These are phyloP conservation scores for Phytomonas francai DNA, from an alignment of 208 protist genomes.

Conservation along the genomic window DNA sequence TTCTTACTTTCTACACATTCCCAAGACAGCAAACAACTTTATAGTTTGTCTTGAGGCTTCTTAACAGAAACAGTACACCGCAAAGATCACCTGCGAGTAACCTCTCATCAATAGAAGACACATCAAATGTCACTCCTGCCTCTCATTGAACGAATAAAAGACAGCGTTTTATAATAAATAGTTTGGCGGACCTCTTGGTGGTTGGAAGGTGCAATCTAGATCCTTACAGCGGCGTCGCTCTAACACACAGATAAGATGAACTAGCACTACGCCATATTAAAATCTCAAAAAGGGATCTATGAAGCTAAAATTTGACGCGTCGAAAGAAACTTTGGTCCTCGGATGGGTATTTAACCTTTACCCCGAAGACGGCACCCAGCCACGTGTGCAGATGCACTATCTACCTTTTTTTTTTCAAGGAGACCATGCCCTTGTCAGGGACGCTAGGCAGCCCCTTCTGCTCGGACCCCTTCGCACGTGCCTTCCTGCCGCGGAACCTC, in stretches of 20 bases:
- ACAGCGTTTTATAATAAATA: constrained; percentile 65
- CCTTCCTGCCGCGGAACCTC: too few relatives aligned
- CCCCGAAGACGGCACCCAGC: constrained; percentile 36
- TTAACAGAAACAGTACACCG: constrained; percentile 38
- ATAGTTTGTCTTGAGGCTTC: constrained; percentile 8
- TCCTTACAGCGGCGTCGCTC: constrained; percentile 52
- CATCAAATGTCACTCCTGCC: constrained; percentile 22
- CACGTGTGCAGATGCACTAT: constrained; percentile 21
- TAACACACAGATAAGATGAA: constrained; percentile 43
- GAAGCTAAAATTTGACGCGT: neutral
- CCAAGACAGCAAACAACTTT: neutral
- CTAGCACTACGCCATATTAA: constrained; percentile 69
- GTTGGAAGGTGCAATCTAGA: constrained; percentile 49
- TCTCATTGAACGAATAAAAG: constrained; percentile 51
- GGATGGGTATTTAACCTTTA: constrained; percentile 36
- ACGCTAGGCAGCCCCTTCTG: too few relatives aligned
- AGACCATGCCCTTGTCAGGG: too few relatives aligned
- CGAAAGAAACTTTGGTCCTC: constrained; percentile 38
- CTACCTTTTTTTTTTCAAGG: neutral
- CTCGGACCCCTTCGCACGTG: too few relatives aligned
- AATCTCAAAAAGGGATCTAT: constrained; percentile 35
- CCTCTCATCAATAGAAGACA: constrained; percentile 42
- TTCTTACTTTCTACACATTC: neutral
- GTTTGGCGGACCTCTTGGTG: constrained; percentile 43
- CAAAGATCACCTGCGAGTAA: constrained; percentile 31